Base-by-base conservation (phyloP, 306 rosid species). In the Trichosanthes truncata region DNA sequence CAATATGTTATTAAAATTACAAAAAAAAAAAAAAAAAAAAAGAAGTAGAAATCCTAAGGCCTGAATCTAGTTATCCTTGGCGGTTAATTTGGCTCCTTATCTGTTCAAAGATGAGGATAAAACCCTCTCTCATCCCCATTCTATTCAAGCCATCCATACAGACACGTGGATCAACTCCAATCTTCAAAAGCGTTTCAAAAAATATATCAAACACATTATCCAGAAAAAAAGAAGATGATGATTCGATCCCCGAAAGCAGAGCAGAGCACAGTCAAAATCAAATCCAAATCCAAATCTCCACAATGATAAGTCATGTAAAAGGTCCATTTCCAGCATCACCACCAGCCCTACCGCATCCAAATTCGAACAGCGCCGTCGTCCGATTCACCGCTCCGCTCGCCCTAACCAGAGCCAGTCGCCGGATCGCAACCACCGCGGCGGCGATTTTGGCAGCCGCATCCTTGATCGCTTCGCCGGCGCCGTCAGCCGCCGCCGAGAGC, bases 391-490 rank as follows among this genome's bases (percentile, higher is more conserved):
- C 59, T 4, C 78, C 59, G 9, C 78, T 46, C 12, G 77, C 77
- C 6, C 56, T 72, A 45, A 46, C 77, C 56, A 72, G 9, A 74
- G 60, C 61, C 68, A 33, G 77, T 57, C 55, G 74, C 61, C 82
- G 66, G 38, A 31, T 81, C 23, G 77, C 87, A 36, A 67, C 88
- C 8, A 78, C 85, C 55, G 53, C 67, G 7, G 61, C 79, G 3
- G 84, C 86, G 3, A 79, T 88, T 38, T 81, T 86, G 25, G 81
- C 94, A 14, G 87, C 89, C 21, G 87, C 89, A 23, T 85, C 65
- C 0, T 65, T 88, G 76, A 77, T 87, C 13, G 79, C 82, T 49
- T 86, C 91, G 7, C 51, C 82, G 4, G 35, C 72, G 5, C 40
- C 77, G 14, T 35, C 76, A 7, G 82, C 84, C 14, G 74, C 84